Percentiles rank a stretch among this genome's conserved stretches.
These are phyloP conservation scores for Termitomyces sp. DNA, from an alignment of 768 basidiomycete species.

Conservation along the genomic window DNA sequence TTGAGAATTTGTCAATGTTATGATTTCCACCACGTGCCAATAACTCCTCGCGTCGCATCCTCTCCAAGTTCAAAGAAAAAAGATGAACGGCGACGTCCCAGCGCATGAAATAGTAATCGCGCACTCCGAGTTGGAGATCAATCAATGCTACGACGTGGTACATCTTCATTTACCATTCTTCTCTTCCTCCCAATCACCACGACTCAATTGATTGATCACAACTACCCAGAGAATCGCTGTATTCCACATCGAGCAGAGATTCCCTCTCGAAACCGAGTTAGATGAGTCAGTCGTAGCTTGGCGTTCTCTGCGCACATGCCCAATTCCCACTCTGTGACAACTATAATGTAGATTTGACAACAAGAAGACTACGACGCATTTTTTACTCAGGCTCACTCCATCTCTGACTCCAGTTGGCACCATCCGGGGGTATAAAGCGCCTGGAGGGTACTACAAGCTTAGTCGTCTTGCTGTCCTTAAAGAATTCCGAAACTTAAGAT, in stretches of 20 bases:
- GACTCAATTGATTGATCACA: background rate
- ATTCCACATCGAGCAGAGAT: conserved; percentile 63
- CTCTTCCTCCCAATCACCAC: background rate
- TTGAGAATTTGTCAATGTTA: conserved; percentile 10
- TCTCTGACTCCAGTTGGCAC: conserved; percentile 65
- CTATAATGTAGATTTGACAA: conserved; percentile 47
- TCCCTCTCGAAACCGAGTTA: conserved; percentile 68
- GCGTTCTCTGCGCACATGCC: background rate
- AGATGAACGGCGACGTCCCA: conserved; percentile 18
- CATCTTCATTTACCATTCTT: conserved; percentile 1
- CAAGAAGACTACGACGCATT: conserved; percentile 46
- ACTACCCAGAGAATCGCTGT: conserved; percentile 40
- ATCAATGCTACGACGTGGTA: conserved; percentile 64
- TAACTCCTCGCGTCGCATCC: background rate
- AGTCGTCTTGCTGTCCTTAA: conserved; percentile 64
- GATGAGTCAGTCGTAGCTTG: conserved; percentile 48
- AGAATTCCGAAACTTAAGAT: conserved; percentile 53
- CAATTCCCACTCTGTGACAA: background rate
- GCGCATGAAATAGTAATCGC: conserved; percentile 55
- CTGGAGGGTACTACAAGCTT: conserved; percentile 60
- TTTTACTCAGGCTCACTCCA: conserved; percentile 62
- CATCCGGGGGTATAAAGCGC: conserved; percentile 43
- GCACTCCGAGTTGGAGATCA: conserved; percentile 39
- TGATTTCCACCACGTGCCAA: conserved; percentile 5
- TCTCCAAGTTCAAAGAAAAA: background rate